Conservation (phyloP, 768 basidiomycete genomes). For the Lyophyllum semitale region DNA sequence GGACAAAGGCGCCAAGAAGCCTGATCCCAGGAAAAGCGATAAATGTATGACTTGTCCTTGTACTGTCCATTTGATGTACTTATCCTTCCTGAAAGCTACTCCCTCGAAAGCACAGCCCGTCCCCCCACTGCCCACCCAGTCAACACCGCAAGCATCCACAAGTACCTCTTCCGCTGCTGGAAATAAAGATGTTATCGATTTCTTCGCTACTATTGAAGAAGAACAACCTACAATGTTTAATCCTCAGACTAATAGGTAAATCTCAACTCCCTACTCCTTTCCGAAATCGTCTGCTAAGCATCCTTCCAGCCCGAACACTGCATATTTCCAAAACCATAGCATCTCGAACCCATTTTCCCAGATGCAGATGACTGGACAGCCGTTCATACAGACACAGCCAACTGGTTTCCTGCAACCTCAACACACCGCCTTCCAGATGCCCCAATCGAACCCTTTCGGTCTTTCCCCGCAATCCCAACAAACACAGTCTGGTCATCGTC, state of each 20-base stretch:
- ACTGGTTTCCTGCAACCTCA: slow-evolving; percentile 60
- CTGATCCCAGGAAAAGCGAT: slow-evolving; percentile 20
- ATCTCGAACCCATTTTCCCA: slow-evolving; percentile 79
- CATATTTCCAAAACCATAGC: slow-evolving; percentile 59
- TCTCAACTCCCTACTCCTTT: not conserved
- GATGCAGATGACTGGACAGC: slow-evolving; percentile 54
- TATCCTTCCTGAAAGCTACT: not conserved
- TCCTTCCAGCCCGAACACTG: slow-evolving; percentile 42
- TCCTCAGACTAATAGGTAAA: slow-evolving; percentile 59
- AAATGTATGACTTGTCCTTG: slow-evolving; percentile 28
- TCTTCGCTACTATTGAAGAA: slow-evolving; percentile 87
- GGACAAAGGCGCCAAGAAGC: slow-evolving; percentile 37
- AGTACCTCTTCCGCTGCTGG: slow-evolving; percentile 11
- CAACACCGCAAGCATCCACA: slow-evolving; percentile 14
- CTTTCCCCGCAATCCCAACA: slow-evolving; percentile 37
- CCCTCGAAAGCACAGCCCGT: slow-evolving; percentile 1
- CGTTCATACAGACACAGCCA: slow-evolving; percentile 50
- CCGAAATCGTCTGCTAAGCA: slow-evolving; percentile 5
- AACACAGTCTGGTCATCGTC: slow-evolving; percentile 43
- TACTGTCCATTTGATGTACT: not conserved
- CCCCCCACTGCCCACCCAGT: not conserved
- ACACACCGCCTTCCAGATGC: slow-evolving; percentile 41
- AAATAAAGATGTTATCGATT: slow-evolving; percentile 66
- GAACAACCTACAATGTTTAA: slow-evolving; percentile 76
- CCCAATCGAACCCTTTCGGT: slow-evolving; percentile 48